Evolutionary conservation across 768 basidiomycete genomes (phyloP).

Genomic region (Pleurotus pulmonarius): DNA sequence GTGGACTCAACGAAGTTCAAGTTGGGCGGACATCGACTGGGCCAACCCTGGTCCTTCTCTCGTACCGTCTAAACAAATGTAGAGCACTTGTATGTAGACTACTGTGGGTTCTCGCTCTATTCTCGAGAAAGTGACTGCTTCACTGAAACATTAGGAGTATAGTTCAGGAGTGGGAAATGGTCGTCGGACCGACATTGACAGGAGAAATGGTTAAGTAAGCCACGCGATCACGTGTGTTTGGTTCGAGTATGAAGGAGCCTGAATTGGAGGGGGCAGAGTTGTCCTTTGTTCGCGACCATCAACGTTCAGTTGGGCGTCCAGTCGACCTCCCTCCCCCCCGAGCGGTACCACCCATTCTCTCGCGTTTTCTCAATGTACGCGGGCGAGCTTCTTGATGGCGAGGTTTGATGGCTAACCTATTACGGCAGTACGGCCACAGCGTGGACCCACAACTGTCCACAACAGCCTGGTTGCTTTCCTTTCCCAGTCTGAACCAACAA

Average conservation of each 20-base stretch:
- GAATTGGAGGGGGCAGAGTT: background rate
- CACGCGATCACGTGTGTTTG: constrained; percentile 1
- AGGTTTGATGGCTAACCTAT: constrained; percentile 18
- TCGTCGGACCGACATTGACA: background rate
- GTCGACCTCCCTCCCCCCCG: constrained; percentile 6
- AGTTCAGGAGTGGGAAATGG: too few species aligned
- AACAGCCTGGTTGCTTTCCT: constrained; percentile 34
- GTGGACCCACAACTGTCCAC: constrained; percentile 56
- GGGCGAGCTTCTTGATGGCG: background rate
- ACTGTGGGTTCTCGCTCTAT: too few species aligned
- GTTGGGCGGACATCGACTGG: constrained; percentile 36
- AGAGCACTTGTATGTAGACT: too few species aligned
- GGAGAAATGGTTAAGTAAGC: constrained; percentile 1
- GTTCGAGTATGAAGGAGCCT: background rate
- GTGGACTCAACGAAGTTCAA: constrained; percentile 9
- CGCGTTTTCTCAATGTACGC: background rate
- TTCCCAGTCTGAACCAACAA: constrained; percentile 18
- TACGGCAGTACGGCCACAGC: constrained; percentile 29
- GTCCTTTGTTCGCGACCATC: constrained; percentile 7
- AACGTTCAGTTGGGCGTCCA: constrained; percentile 3
- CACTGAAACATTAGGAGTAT: background rate
- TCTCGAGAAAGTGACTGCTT: background rate
- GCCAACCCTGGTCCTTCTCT: background rate
- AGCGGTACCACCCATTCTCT: constrained; percentile 8
- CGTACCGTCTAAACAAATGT: background rate